These are phyloP conservation scores for Hypoxylon sp. DNA, from an alignment of 2,329 filamentous ascomycete genomes.

Conservation along the genomic window DNA sequence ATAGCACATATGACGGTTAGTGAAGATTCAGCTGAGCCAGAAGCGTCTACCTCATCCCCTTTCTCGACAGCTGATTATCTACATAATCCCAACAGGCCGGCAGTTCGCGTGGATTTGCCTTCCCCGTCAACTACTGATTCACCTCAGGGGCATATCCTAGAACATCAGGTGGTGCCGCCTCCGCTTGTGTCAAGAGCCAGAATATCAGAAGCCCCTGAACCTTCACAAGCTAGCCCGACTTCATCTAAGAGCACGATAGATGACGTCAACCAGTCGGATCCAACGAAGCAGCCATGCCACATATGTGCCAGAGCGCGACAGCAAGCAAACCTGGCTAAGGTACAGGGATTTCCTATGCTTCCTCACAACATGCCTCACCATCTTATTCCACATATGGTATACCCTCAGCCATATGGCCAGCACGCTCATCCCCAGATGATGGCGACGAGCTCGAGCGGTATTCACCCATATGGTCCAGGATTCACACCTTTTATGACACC, in stretches of 20 bases:
- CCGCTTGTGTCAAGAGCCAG: conserved; percentile 25
- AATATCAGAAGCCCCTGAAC: conserved; percentile 9
- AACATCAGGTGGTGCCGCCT: conserved; percentile 36
- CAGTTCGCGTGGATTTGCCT: conserved; percentile 8
- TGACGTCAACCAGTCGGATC: conserved; percentile 12
- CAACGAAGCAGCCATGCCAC: conserved; percentile 44
- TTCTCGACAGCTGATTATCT: conserved; percentile 5
- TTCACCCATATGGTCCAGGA: conserved; percentile 36
- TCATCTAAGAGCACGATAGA: conserved; percentile 9
- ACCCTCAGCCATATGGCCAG: conserved; percentile 37
- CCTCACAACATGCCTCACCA: conserved; percentile 37
- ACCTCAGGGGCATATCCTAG: conserved; percentile 14
- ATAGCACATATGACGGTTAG: conserved; percentile 13
- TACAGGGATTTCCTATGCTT: conserved; percentile 41
- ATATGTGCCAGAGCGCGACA: conserved; percentile 45
- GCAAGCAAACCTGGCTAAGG: conserved; percentile 41
- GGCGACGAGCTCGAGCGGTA: conserved; percentile 34
- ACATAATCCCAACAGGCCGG: conserved; percentile 19
- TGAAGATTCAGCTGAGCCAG: conserved; percentile 17
- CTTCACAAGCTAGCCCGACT: too few relatives aligned
- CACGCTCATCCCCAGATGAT: conserved; percentile 43
- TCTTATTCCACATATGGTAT: conserved; percentile 38
- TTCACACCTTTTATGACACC: conserved; percentile 44
- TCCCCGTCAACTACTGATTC: background rate
- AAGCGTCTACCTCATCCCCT: conserved; percentile 5